phyloP scores from a whole-genome alignment of 768 basidiomycete species.

The Phanerodontia chrysosporium region DNA sequence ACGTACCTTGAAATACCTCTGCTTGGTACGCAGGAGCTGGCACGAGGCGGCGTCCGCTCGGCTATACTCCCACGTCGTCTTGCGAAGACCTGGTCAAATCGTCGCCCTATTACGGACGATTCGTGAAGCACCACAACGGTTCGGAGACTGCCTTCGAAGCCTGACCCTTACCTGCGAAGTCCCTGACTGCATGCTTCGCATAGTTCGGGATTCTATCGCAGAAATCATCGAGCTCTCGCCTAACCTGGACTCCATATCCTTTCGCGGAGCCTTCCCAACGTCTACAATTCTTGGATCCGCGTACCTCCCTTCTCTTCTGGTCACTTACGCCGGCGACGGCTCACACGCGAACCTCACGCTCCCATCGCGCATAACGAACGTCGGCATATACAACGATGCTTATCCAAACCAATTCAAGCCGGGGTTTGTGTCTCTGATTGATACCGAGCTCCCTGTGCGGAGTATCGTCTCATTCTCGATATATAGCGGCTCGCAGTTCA shows the following conservation, averaged over 20 bases:
- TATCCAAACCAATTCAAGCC: neutral
- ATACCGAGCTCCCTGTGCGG: neutral
- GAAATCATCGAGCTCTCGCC: neutral
- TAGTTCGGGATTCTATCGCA: neutral
- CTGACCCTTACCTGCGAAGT: neutral
- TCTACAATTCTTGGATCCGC: neutral
- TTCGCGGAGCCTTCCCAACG: neutral
- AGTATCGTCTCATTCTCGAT: neutral
- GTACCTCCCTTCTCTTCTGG: neutral
- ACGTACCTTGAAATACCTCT: neutral
- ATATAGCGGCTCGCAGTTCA: neutral
- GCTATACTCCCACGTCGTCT: neutral
- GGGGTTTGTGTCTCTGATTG: neutral
- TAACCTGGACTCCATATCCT: neutral
- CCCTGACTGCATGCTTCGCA: neutral
- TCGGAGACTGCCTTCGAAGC: neutral
- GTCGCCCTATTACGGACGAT: neutral
- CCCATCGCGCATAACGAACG: neutral
- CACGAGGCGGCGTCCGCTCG: neutral
- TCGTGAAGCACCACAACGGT: neutral
- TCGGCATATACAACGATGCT: neutral
- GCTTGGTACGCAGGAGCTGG: neutral
- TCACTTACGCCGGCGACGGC: neutral
- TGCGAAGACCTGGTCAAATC: neutral
- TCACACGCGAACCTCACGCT: neutral